Conservation (phyloP, 495 filamentous ascomycete species). For the Extremus antarcticus region DNA sequence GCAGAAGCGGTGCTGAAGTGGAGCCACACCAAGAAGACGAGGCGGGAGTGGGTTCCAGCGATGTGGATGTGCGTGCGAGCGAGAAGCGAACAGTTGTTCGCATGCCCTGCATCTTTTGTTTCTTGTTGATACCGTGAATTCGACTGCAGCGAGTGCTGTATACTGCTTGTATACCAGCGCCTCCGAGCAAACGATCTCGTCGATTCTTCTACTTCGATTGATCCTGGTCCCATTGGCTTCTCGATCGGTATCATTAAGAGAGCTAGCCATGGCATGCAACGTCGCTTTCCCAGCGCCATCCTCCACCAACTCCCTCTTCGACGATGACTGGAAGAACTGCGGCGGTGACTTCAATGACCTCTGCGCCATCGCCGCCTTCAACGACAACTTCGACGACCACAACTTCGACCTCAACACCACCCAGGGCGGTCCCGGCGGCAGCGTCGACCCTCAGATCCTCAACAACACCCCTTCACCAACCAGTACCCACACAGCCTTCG, state of each 20-base stretch:
- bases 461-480: conserved; percentile 8
- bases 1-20: not conserved
- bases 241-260: not conserved
- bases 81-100: not conserved
- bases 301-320: not conserved
- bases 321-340: conserved; percentile 4
- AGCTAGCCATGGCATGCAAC: not conserved
- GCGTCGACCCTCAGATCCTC: conserved; percentile 10
- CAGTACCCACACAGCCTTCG: not conserved
- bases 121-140: not conserved
- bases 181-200: not conserved
- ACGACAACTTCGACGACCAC: not conserved
- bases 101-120: not conserved
- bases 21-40: not conserved
- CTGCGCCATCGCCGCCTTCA: conserved; percentile 12
- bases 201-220: not conserved
- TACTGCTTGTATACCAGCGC: not conserved
- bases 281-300: not conserved
- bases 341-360: conserved; percentile 1
- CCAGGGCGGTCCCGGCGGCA: not conserved
- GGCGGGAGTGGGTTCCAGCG: not conserved
- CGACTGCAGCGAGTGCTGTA: not conserved
- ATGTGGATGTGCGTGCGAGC: not conserved
- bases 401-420: not conserved
- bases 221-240: not conserved